Base-by-base conservation (phyloP, 345 rosid species). In the Arabis hirsuta region DNA sequence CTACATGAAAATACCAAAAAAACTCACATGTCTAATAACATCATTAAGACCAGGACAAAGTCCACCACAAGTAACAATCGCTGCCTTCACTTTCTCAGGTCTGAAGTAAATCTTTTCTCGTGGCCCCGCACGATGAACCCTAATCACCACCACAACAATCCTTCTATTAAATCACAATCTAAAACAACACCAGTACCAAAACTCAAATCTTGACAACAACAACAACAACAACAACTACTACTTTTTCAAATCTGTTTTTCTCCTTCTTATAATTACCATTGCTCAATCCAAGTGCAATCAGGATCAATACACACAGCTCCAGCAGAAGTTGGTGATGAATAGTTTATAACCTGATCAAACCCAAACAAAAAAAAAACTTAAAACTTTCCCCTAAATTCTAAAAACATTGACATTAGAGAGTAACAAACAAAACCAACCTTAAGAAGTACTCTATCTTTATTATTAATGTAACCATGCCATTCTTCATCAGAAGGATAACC, bases 71-170 rank as follows among this genome's bases (percentile, higher is more conserved):
- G 96, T 91, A 69, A 91, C 80, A 76, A 91, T 91, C 5, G 93
- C 95, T n/a, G 96, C 91, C 77, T 90, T 92, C 53, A 90, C 96
- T 82, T 90, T 82, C 76, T 88, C 93, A 20, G 96, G 98, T 79
- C 83, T 82, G 75, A 85, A 90, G 79, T 84, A 90, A 51, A 92
- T 90, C 78, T 90, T 87, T 72, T 87, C 91, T 69, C 92, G 82
- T 57, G 96, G 96, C 12, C 98, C 98, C 70, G 96, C 96, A 65
- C 96, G 92, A 81, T 88, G 96, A 65, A 87, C 96, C 93, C 96
- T 92, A 53, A 38, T 24, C 36, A 22, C 7, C 38, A 34, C 38
- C 36, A 32, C 36, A 32, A 32, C 36, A 32, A 53, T 9, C 55
- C 20, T 48, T 19, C 4, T 1, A 51, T 16, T 4, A 34, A 14